phyloP scores from a whole-genome alignment of 192 early-diverging fungal genomes.

The Mortierella antarctica region DNA sequence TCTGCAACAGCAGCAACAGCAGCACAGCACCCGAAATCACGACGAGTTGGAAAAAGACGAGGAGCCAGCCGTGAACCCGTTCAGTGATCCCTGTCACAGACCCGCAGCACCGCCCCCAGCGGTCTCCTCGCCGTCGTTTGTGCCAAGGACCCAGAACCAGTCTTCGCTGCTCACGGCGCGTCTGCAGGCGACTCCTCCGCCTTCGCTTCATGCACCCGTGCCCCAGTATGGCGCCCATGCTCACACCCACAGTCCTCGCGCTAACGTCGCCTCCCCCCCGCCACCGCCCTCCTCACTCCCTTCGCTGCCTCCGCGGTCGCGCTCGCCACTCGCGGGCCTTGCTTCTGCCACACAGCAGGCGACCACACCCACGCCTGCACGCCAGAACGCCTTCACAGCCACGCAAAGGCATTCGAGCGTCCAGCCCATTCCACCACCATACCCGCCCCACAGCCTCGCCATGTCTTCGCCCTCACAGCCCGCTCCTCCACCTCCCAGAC shows the following conservation, averaged over 20 bases:
- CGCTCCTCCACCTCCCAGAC: conserved; percentile 41
- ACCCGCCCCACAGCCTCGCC: conserved; percentile 35
- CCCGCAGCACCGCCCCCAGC: conserved; percentile 3
- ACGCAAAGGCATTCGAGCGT: conserved; percentile 27
- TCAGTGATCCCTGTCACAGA: conserved; percentile 30
- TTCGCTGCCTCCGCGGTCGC: conserved; percentile 34
- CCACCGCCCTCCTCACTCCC: conserved; percentile 11
- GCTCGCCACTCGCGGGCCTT: conserved; percentile 38
- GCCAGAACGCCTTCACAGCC: conserved; percentile 18
- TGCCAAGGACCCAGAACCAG: conserved; percentile 29
- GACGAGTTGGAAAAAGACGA: not conserved
- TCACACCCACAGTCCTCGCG: conserved; percentile 13
- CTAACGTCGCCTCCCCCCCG: conserved; percentile 38
- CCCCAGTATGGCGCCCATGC: conserved; percentile 19
- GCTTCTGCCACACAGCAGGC: conserved; percentile 22
- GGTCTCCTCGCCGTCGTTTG: conserved; percentile 14
- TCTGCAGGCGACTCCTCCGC: conserved; percentile 17
- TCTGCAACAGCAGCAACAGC: conserved; percentile 17
- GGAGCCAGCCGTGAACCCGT: conserved; percentile 24
- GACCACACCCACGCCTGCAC: conserved; percentile 14
- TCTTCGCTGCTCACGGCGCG: conserved; percentile 38
- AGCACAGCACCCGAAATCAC: not conserved
- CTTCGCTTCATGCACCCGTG: conserved; percentile 37
- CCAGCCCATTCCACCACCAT: conserved; percentile 21
- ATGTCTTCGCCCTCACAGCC: conserved; percentile 33